Evolutionary conservation across 768 basidiomycete species (phyloP), one percentile per base, ranked within the genome.

Genomic region (Rhizopogon vulgaris): DNA sequence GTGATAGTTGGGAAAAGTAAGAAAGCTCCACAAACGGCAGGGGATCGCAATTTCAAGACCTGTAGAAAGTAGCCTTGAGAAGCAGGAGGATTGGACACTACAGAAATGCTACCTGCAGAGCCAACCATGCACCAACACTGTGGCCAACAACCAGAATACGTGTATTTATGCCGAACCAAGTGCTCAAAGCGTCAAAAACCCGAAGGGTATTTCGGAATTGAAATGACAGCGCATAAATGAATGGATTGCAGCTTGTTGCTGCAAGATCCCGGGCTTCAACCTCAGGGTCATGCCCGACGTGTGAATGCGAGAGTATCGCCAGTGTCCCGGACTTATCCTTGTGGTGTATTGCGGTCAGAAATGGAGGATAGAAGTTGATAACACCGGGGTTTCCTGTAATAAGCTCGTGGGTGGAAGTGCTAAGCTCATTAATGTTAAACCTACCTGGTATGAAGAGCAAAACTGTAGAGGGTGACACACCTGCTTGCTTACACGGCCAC

Each of bases 111-210:
- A 79, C 84, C 71, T 89, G 79, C 28, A 80, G 60, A 4, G 75
- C 63, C 48, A 91, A 71, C 86, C 87, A 92, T 1, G 79, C 69
- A 1, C 89, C 89, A 12, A 90, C 78, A 49, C 85, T 87, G 56
- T 91, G 88, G 8, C 83, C 85, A 18, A 76, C 62, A 0, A 86
- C 22, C 15, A 84, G 63, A 25, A 84, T 62, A 52, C 65, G 73
- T 11, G 70, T 64, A 6, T 62, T 54, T n/a, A 55, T 25, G 10
- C 66, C 57, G 58, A 69, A 77, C n/a, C 50, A 57, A 14, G 62
- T 49, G 34, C 41, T 58, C 2, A 80, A 55, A 15, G 72, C 67
- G 41, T 83, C 77, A 5, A 85, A 63, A 1, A 82, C 74, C 52
- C 82, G 77, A 24, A 84, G 59, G 30, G 78, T 77, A 48, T 73